Evolutionary conservation across 106 monocot species (phyloP).

Genomic region (Amphibolis antarctica): DNA sequence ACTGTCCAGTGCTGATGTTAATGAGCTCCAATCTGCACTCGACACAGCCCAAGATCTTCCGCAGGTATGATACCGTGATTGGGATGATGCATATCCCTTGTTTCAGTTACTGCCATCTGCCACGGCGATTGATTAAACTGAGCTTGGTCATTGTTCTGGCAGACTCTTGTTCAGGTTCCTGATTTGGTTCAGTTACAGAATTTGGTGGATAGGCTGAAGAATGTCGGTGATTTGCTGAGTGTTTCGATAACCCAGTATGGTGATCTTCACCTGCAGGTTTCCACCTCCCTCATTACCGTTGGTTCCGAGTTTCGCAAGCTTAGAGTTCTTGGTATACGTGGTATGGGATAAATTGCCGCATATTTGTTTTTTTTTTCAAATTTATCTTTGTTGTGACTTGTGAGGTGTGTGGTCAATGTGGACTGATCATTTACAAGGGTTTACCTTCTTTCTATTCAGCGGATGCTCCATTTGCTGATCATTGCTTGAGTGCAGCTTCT

Average conservation of each 20-base stretch:
- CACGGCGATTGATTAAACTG: background rate
- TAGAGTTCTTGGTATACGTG: constrained; percentile 62
- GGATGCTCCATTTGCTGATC: constrained; percentile 42
- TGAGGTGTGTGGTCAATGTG: background rate
- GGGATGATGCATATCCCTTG: background rate
- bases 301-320: constrained; percentile 78
- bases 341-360: constrained; percentile 22
- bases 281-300: constrained; percentile 70
- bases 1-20: constrained; percentile 53
- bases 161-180: constrained; percentile 95
- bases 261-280: constrained; percentile 88
- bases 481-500: constrained; percentile 44
- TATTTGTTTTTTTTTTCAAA: background rate
- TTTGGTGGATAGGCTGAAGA: constrained; percentile 84
- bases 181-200: constrained; percentile 75
- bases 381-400: background rate
- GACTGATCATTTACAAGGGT: background rate
- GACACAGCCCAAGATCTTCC: constrained; percentile 80
- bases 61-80: constrained; percentile 25
- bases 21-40: constrained; percentile 62
- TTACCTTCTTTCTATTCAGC: constrained; percentile 28
- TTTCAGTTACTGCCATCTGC: background rate
- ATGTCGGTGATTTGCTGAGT: constrained; percentile 72
- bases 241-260: constrained; percentile 81
- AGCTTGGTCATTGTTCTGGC: constrained; percentile 1